A percentile compares a stretch with the other conserved stretches of the same genome.
Evolutionary conservation across 192 early-diverging fungal species (phyloP).

Genomic region (Chytriomyces confervae): DNA sequence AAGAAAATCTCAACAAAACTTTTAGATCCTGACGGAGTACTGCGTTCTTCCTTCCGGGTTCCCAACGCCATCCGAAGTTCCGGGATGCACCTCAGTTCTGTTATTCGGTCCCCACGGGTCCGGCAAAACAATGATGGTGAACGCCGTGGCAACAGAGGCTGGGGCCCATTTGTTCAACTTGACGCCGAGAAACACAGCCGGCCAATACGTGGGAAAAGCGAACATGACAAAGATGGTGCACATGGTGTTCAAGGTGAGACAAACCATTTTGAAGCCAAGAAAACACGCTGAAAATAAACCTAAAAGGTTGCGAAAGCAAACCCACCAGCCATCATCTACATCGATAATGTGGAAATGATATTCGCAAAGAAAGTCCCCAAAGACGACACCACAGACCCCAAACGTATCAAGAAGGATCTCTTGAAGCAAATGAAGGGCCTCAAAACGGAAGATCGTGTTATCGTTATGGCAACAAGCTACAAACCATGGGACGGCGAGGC

Average conservation of each 20-base stretch:
- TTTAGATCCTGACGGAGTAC: conserved; percentile 58
- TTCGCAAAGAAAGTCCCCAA: conserved; percentile 72
- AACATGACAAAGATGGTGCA: conserved; percentile 62
- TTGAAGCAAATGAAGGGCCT: conserved; percentile 61
- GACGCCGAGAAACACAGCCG: conserved; percentile 61
- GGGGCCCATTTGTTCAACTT: conserved; percentile 65
- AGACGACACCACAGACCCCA: conserved; percentile 67
- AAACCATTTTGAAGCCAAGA: background rate
- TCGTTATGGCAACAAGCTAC: conserved; percentile 56
- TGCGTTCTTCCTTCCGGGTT: conserved; percentile 60
- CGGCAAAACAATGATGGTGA: conserved; percentile 64
- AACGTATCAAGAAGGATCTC: conserved; percentile 67
- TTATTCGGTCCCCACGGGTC: conserved; percentile 60
- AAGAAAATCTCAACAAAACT: background rate
- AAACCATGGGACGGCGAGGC: conserved; percentile 68
- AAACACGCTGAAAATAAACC: background rate
- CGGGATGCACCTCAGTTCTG: conserved; percentile 50
- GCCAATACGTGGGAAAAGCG: conserved; percentile 63
- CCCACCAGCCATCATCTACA: conserved; percentile 61
- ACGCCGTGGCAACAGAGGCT: conserved; percentile 60
- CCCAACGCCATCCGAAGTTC: conserved; percentile 39
- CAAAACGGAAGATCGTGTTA: conserved; percentile 52
- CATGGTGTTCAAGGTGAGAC: conserved; percentile 64
- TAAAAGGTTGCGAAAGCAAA: conserved; percentile 59
- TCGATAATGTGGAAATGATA: conserved; percentile 65